Base-by-base conservation (phyloP, 106 monocot species). In the Dendrobium catenatum region DNA sequence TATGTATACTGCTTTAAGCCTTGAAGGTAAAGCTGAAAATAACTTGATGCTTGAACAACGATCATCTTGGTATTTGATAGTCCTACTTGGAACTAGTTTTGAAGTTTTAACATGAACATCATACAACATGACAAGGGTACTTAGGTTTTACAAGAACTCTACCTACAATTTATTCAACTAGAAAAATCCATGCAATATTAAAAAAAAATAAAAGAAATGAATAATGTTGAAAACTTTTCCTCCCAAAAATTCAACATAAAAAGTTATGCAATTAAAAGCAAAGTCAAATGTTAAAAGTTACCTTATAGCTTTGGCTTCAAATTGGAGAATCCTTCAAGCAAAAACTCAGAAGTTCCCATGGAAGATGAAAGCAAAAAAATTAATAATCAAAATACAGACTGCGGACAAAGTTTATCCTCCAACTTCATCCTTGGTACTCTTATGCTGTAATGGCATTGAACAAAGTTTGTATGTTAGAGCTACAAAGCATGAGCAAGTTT, bases 391-490 rank as follows among this genome's bases (percentile, higher is more conserved):
- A 51, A 44, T 74, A 19, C 43, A 42, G 43, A 22, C 41, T 74
- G 79, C 81, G 74, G 78, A 47, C 67, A 27, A 88, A n/a, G 78
- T 81, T 86, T 83, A 88, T 79, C 82, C 88, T 79, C 87, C 90
- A 46, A 81, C 89, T 77, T 84, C 89, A 22, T 79, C 75, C 81
- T 86, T 89, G 68, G 83, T 85, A 80, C 85, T 91, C 78, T 91
- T 91, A 79, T 88, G 88, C 94, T 94, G 88, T 51, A 83, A 76
- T 13, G 78, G 41, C 22, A 81, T 70, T 77, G 16, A 42, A 40
- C 6, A 17, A 2, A 51, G 41, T 37, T 78, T 72, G 19, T 20
- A 40, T 68, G 26, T 78, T 78, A 72, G 33, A 78, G 51, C 18
- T 20, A 42, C 66, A 68, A 78, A 78, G 13, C 22, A 67, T 66